phyloP scores from a whole-genome alignment of 257 asterid species.

The Cordia subcordata region DNA sequence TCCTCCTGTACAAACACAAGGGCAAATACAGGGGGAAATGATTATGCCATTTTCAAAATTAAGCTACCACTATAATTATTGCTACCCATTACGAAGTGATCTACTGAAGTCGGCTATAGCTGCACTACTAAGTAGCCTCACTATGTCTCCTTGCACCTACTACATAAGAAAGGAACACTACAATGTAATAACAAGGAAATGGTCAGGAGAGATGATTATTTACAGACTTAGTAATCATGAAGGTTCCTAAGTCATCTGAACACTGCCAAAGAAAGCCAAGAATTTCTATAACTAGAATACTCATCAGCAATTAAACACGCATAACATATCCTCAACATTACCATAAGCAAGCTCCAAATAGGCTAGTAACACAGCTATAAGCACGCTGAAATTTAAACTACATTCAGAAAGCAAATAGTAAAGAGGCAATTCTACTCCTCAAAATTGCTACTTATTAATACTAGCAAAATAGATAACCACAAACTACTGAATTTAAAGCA shows the following conservation, averaged over 20 bases:
- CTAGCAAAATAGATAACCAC: conserved; percentile 13
- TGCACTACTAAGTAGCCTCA: conserved; percentile 14
- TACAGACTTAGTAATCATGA: conserved; percentile 10
- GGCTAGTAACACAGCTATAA: conserved; percentile 26
- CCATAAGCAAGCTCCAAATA: conserved; percentile 27
- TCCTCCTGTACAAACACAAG: conserved; percentile 76
- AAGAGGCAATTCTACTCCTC: conserved; percentile 38
- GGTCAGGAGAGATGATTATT: conserved; percentile 5
- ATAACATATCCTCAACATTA: conserved; percentile 42
- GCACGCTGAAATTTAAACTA: conserved; percentile 35
- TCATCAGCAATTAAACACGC: conserved; percentile 29
- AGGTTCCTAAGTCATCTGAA: conserved; percentile 6
- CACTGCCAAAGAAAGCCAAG: conserved; percentile 17
- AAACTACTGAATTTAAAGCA: conserved; percentile 41
- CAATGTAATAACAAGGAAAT: conserved; percentile 1
- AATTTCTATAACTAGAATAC: conserved; percentile 22
- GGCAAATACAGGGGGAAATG: conserved; percentile 71
- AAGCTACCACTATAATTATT: conserved; percentile 54
- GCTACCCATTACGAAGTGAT: conserved; percentile 44
- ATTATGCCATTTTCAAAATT: conserved; percentile 59
- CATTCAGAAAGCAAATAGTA: conserved; percentile 33
- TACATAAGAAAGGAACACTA: conserved; percentile 10
- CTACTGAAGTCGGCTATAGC: conserved; percentile 36
- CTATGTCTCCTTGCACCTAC: conserved; percentile 28
- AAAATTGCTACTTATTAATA: conserved; percentile 48